phyloP scores from a whole-genome alignment of 768 basidiomycete species.

The Tricholoma furcatifolium region DNA sequence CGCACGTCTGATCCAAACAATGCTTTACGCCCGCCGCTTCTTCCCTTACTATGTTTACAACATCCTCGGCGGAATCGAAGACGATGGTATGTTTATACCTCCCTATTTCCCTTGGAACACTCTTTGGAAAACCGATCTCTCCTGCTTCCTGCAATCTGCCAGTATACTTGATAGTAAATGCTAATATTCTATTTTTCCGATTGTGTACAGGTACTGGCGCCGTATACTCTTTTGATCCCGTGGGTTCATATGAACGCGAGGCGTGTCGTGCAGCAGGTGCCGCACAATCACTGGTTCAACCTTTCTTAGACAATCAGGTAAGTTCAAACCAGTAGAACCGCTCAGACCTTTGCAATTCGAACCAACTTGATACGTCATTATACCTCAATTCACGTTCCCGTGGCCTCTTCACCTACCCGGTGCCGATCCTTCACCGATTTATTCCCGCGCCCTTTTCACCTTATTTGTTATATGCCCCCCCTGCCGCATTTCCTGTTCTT shows the following conservation, averaged over 20 bases:
- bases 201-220: constrained; percentile 77
- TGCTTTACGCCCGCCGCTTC: constrained; percentile 94
- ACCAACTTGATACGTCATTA: constrained; percentile 17
- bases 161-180: constrained; percentile 1
- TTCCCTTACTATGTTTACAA: constrained; percentile 99
- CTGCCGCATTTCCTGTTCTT: constrained; percentile 16
- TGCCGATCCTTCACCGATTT: constrained; percentile 50
- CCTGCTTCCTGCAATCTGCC: constrained; percentile 6
- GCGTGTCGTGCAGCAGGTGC: constrained; percentile 95
- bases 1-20: constrained; percentile 97
- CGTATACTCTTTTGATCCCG: constrained; percentile 99
- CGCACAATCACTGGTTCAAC: constrained; percentile 92
- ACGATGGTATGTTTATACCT: constrained; percentile 69
- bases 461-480: constrained; percentile 16
- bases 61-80: constrained; percentile 94
- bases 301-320: constrained; percentile 98
- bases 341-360: constrained; percentile 17
- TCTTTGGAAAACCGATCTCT: constrained; percentile 21
- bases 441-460: constrained; percentile 28
- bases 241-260: constrained; percentile 97
- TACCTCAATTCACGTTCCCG: constrained; percentile 12
- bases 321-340: constrained; percentile 30
- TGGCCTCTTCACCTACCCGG: constrained; percentile 13
- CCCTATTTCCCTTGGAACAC: constrained; percentile 13
- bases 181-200: constrained; percentile 9